Evolutionary conservation across 495 filamentous ascomycete species (phyloP), one percentile per base, ranked within the genome.

Genomic region (Penicillium soppii): DNA sequence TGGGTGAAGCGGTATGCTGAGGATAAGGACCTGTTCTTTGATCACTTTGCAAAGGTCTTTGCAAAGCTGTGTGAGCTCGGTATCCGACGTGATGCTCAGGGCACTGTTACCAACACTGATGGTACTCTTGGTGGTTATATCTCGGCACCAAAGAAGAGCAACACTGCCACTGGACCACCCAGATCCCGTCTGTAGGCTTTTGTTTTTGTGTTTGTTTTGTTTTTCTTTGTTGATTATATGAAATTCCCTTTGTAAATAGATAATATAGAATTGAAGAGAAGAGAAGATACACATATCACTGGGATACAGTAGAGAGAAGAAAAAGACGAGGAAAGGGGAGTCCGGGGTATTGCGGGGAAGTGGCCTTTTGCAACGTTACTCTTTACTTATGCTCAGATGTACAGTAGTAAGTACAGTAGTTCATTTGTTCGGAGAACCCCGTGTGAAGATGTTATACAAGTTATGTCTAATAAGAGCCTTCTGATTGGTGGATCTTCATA

Each of bases 41-140:
- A 76, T 37, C 74, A 85, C 61, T 85, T 84, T 54, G 43, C 78
- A 16, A 75, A 75, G 54, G 81, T 74, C 9, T 86, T 84, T 63
- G 75, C 74, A n/a, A 86, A 84, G 67, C 56, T 86, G 68, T 43
- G 84, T 30, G 81, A 85, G 67, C 59, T 86, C 50, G 81, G 82
- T 4, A 82, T 85, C 40, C 52, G 63, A 35, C 74, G 82, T 39
- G 81, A 85, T 58, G 75, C 54, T 5, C 58, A 71, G 15, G 82
- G 77, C 6, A 61, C 45, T 5, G 61, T 83, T 30, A 60, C 71
- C 37, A 82, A 83, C 57, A 69, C 71, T 19, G 79, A 82, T 51
- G 80, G 81, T 58, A 58, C 61, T 23, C 61, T 77, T 43, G 78
- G 77, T 30, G 81, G 79, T 4, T 85, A 85, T 56, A 46, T 70